Evolutionary conservation across 169 alveolate genomes (phyloP).

Genomic region (Toxoplasma gondii): DNA sequence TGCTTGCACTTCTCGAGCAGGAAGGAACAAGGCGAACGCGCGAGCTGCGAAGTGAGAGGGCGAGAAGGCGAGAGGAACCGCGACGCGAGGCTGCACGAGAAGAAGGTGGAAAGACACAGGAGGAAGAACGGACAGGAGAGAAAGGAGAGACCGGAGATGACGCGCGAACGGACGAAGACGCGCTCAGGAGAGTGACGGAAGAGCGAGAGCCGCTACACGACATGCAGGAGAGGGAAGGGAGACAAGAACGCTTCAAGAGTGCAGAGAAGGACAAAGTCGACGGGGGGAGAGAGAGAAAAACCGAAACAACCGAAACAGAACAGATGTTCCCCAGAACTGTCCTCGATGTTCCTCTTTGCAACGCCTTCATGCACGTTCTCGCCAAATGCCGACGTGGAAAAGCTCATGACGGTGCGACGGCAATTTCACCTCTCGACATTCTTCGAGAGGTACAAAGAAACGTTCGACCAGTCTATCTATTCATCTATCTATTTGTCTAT

Average conservation of each 20-base stretch:
- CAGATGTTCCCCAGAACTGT: neutral
- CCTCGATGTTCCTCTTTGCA: slow-evolving; percentile 13
- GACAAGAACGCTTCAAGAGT: neutral
- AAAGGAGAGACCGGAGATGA: no score
- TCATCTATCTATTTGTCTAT: no score
- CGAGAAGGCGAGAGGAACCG: neutral
- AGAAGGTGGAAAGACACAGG: neutral
- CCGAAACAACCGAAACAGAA: no score
- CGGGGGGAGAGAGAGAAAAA: neutral
- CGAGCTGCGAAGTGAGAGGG: neutral
- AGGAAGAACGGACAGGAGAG: no score
- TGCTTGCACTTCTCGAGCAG: neutral
- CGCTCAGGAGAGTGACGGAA: no score
- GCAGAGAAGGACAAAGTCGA: neutral
- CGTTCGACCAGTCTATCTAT: no score
- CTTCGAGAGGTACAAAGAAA: neutral
- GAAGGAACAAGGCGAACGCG: neutral
- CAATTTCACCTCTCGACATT: neutral
- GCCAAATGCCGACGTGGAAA: neutral
- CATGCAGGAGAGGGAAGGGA: neutral
- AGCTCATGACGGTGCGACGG: neutral
- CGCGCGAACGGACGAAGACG: neutral
- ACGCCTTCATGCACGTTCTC: neutral
- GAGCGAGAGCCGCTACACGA: neutral
- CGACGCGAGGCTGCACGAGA: neutral